Evolutionary conservation across 352 stramenopile species (phyloP).

Genomic region (Phytopythium aichiense): DNA sequence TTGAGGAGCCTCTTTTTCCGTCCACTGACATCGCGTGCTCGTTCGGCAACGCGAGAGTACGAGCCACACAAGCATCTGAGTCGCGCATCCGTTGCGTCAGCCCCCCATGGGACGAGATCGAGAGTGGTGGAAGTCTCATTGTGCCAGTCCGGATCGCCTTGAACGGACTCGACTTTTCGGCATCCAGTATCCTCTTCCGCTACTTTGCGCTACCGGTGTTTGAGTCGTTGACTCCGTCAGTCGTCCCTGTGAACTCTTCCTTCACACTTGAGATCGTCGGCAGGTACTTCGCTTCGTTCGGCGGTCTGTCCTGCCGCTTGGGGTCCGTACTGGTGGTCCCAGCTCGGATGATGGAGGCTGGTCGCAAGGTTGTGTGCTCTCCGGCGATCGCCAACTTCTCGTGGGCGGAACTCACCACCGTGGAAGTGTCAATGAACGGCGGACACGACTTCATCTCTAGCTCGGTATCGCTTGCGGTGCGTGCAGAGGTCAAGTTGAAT

Average conservation of each 20-base stretch:
- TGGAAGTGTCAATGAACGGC: conserved; percentile 34
- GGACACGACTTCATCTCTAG: conserved; percentile 27
- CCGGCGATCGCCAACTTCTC: background rate
- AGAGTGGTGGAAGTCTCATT: conserved; percentile 4
- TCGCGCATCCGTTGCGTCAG: conserved; percentile 26
- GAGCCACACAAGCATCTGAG: conserved; percentile 17
- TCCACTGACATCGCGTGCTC: conserved; percentile 19
- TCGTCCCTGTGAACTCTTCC: conserved; percentile 10
- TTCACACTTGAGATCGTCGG: conserved; percentile 16
- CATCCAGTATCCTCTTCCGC: conserved; percentile 22
- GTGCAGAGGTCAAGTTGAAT: conserved; percentile 15
- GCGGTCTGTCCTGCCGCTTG: conserved; percentile 23
- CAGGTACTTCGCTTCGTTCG: conserved; percentile 22
- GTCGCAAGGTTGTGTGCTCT: conserved; percentile 15
- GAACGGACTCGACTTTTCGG: conserved; percentile 25
- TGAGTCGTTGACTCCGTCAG: conserved; percentile 11
- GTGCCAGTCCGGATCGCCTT: conserved; percentile 19
- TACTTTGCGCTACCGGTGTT: conserved; percentile 24
- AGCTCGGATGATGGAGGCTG: conserved; percentile 13
- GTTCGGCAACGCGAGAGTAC: conserved; percentile 19
- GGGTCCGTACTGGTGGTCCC: conserved; percentile 10
- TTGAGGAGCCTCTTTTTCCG: conserved; percentile 12
- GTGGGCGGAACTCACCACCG: conserved; percentile 5
- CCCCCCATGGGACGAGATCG: conserved; percentile 21
- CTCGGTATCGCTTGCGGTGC: conserved; percentile 12